Evolutionary conservation across 1,284 basidiomycete species (phyloP).

Genomic region (Trametes pubescens): DNA sequence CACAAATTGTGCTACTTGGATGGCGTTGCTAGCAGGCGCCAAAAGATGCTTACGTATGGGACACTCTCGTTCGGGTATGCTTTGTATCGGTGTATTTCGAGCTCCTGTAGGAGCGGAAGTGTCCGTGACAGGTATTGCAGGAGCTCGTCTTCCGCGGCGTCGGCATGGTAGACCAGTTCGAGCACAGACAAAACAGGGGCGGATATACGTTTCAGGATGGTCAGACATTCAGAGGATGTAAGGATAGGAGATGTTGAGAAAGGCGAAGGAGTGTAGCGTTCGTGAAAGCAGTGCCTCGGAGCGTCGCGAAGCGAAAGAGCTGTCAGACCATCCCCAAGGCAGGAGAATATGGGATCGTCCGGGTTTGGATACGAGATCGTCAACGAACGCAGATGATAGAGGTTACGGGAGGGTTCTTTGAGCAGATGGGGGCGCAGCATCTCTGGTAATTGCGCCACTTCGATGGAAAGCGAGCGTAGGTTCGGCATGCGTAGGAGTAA

Average conservation of each 20-base stretch:
- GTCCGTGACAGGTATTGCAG: conserved; percentile 12
- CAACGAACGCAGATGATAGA: background rate
- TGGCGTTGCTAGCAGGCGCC: background rate
- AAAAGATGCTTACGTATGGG: conserved; percentile 12
- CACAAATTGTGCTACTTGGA: background rate
- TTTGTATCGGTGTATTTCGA: conserved; percentile 23
- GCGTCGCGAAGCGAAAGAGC: background rate
- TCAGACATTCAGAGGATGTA: background rate
- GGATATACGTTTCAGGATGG: conserved; percentile 2
- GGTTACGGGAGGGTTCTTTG: too few relatives aligned
- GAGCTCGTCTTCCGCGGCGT: conserved; percentile 20
- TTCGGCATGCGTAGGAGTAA: conserved; percentile 5
- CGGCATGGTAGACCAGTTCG: conserved; percentile 19
- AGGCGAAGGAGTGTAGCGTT: background rate
- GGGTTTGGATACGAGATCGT: conserved; percentile 12
- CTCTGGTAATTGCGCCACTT: background rate
- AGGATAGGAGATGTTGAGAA: background rate
- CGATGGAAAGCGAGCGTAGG: background rate
- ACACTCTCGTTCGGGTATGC: background rate
- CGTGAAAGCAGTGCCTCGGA: background rate
- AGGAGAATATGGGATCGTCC: conserved; percentile 9
- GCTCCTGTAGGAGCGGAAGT: conserved; percentile 10
- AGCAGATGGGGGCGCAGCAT: background rate
- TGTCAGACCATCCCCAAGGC: background rate
- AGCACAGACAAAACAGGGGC: conserved; percentile 11